phyloP scores from a whole-genome alignment of 2,329 filamentous ascomycete species.

The Calonectria montana region DNA sequence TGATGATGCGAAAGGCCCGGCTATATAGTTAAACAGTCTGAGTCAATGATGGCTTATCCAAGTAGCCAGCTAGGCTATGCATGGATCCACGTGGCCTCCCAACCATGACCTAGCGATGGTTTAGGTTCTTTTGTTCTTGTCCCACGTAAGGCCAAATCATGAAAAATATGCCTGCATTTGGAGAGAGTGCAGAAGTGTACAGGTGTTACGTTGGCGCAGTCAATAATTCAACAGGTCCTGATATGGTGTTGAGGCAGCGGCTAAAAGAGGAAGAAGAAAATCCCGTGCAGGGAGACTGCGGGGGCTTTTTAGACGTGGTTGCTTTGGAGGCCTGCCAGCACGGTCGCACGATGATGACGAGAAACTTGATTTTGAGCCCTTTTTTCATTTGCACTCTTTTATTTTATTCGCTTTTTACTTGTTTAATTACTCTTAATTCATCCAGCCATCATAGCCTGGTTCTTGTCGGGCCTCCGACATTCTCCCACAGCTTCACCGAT shows the following conservation, averaged over 20 bases:
- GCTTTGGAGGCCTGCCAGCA: not conserved
- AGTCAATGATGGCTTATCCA: too few species aligned
- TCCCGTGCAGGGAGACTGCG: not conserved
- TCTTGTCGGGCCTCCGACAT: constrained; percentile 19
- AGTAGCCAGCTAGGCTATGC: not conserved
- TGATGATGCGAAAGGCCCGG: not conserved
- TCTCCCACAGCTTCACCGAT: constrained; percentile 36
- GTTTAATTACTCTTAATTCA: not conserved
- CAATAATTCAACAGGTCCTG: not conserved
- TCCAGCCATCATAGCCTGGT: not conserved
- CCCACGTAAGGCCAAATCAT: not conserved
- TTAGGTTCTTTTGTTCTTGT: not conserved
- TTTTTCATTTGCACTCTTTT: not conserved
- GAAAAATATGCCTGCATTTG: not conserved
- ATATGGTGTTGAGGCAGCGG: not conserved
- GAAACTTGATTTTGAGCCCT: not conserved
- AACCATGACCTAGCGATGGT: too few species aligned
- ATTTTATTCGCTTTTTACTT: not conserved
- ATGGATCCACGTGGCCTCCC: not conserved
- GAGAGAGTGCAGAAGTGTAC: not conserved
- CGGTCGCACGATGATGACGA: not conserved
- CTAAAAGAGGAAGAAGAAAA: not conserved
- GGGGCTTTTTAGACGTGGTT: not conserved
- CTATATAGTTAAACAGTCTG: too few species aligned
- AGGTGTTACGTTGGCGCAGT: not conserved